Base-by-base conservation (phyloP, 306 rosid genomes). In the Pterocarpus macrocarpus region DNA sequence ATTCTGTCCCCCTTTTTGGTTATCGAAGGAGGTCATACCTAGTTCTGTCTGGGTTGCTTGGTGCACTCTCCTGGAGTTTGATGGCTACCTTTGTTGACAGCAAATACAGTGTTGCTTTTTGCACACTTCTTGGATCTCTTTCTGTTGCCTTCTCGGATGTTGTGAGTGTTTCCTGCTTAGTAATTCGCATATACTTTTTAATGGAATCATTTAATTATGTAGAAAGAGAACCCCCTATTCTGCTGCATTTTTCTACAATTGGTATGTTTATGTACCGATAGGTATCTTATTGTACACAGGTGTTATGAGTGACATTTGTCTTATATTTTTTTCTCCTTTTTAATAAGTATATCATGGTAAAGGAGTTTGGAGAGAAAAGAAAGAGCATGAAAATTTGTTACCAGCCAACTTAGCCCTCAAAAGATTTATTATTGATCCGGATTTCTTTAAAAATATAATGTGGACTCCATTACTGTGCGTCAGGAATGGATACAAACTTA, bases 101-200 rank as follows among this genome's bases (percentile, higher is more conserved):
- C 96, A 93, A 93, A 86, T 95, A 88, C 76, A 79, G 81, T 69
- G 92, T 90, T 85, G 97, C 96, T 77, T 89, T 95, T 86, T 93
- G 93, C 89, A 95, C 94, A 77, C 93, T 95, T 84, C 91, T 95
- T 8, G 98, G 99, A 58, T 95, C 99, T 76, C 92, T 95, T 69
- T 95, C 98, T 53, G 99, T 95, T 80, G 99, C 99, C 80, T 95
- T 95, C 90, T 95, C 99, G 5, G 99, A 95, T 87, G 98, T 95
- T 78, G 99, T 95, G 92, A 93, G 99, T 85, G 66, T 69, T 71
- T 87, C 33, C 39, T 58, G 39, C 73, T 39, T 49, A 15, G 33
- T 69, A 28, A 73, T 53, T 66, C 61, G 75, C 36, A 64, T 30
- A 14, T 65, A 12, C 22, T 66, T 64, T 36, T 73, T 69, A 16